Conservation (phyloP, 768 basidiomycete genomes). For the Mycena latifolia region DNA sequence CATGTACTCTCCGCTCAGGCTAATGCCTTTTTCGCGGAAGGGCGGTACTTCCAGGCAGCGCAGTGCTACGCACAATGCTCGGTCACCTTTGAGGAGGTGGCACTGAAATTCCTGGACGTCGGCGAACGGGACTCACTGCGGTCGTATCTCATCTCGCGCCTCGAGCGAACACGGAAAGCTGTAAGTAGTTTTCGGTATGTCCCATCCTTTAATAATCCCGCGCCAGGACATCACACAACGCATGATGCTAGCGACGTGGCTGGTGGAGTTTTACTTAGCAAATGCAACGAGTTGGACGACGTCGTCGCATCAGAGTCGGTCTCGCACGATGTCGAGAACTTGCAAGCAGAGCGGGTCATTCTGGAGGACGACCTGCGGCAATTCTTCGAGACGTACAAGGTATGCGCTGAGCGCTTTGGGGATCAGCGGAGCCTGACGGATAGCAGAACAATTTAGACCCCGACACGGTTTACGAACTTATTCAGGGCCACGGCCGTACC, state of each 20-base stretch:
- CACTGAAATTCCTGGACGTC: slow-evolving; percentile 89
- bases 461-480: slow-evolving; percentile 91
- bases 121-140: slow-evolving; percentile 92
- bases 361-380: slow-evolving; percentile 94
- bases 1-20: slow-evolving; percentile 88
- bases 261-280: slow-evolving; percentile 98
- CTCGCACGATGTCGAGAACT: slow-evolving; percentile 86
- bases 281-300: slow-evolving; percentile 97
- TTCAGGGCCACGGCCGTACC: slow-evolving; percentile 91
- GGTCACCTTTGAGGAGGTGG: slow-evolving; percentile 90
- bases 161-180: slow-evolving; percentile 87
- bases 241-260: slow-evolving; percentile 98
- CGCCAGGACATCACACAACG: slow-evolving; percentile 90
- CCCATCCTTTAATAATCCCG: not conserved
- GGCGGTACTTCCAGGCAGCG: slow-evolving; percentile 91
- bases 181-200: slow-evolving; percentile 56
- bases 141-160: slow-evolving; percentile 87
- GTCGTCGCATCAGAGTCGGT: slow-evolving; percentile 88
- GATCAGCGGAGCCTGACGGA: slow-evolving; percentile 1
- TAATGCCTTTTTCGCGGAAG: slow-evolving; percentile 80
- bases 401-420: slow-evolving; percentile 43
- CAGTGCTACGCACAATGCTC: slow-evolving; percentile 93
- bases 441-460: slow-evolving; percentile 84
- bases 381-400: slow-evolving; percentile 96
- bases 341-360: slow-evolving; percentile 82